Conservation (phyloP, 805 yeast species). For the Wickerhamomyces subpelliculosus region DNA sequence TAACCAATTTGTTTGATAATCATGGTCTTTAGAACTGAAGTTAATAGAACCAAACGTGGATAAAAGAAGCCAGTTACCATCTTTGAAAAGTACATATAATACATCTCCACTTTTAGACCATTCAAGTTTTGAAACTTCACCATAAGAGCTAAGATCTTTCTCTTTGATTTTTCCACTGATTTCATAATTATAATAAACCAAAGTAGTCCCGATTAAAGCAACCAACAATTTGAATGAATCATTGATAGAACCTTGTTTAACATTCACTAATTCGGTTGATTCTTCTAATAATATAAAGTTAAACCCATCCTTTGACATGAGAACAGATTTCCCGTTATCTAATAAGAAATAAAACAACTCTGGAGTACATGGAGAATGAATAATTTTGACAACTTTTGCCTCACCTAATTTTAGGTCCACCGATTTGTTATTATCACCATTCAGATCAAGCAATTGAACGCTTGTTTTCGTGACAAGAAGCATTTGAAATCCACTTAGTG, state of each 20-base stretch:
- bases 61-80: slow-evolving; percentile 20
- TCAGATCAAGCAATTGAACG: slow-evolving; percentile 13
- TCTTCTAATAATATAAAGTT: neutral
- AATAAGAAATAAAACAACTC: slow-evolving; percentile 3
- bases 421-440: slow-evolving; percentile 6
- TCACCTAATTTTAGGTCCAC: slow-evolving; percentile 6
- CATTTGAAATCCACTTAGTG: slow-evolving; percentile 11
- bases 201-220: neutral
- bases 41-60: slow-evolving; percentile 21
- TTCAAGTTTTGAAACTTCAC: slow-evolving; percentile 1
- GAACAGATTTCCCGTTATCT: neutral
- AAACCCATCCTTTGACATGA: neutral
- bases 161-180: neutral
- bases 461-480: slow-evolving; percentile 11
- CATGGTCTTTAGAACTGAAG: slow-evolving; percentile 15
- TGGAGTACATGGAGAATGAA: neutral
- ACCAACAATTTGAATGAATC: neutral
- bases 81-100: slow-evolving; percentile 9
- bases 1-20: slow-evolving; percentile 10
- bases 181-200: slow-evolving; percentile 1
- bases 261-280: neutral
- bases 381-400: neutral
- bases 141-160: neutral
- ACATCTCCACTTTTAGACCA: slow-evolving; percentile 6
- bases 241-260: neutral